A percentile compares a stretch with the other conserved stretches of the same genome.
phyloP scores from a whole-genome alignment of 2,329 filamentous ascomycete genomes.

The Fusarium proliferatum region DNA sequence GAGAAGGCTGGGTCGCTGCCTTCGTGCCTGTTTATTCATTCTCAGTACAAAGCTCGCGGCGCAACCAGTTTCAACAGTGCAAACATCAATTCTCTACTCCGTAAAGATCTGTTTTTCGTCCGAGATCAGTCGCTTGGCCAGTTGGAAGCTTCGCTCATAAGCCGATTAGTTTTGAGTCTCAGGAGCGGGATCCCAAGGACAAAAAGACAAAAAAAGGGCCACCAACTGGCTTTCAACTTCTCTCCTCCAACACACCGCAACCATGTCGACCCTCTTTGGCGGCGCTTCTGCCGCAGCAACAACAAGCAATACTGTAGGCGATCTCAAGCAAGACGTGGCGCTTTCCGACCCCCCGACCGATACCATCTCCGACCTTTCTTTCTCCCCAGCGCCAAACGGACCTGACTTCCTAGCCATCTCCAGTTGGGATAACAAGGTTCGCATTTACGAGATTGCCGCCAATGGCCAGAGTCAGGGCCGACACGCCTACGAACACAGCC shows the following conservation, averaged over 20 bases:
- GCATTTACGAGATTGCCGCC: constrained; percentile 90
- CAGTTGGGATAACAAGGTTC: constrained; percentile 98
- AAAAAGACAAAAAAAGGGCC: constrained; percentile 11
- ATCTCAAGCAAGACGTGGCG: constrained; percentile 88
- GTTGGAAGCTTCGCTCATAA: background rate
- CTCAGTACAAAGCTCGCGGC: constrained; percentile 38
- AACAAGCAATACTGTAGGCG: constrained; percentile 80
- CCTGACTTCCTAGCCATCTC: constrained; percentile 86
- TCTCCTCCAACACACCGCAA: constrained; percentile 36
- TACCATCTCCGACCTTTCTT: constrained; percentile 87
- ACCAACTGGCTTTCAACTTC: constrained; percentile 7
- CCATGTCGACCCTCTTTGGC: constrained; percentile 74
- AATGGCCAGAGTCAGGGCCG: constrained; percentile 86
- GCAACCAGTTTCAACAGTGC: constrained; percentile 21
- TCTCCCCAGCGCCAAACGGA: constrained; percentile 71
- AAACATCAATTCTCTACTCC: background rate
- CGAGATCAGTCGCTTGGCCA: background rate
- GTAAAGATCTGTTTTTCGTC: background rate
- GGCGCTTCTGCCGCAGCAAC: constrained; percentile 61
- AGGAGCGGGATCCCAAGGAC: background rate
- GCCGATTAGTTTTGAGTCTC: background rate
- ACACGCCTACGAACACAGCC: constrained; percentile 86
- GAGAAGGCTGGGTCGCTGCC: constrained; percentile 45
- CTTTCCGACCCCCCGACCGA: constrained; percentile 85
- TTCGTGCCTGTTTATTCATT: constrained; percentile 43